Evolutionary conservation across 2,329 filamentous ascomycete species (phyloP).

Genomic region (Neonectria neomacrospora): DNA sequence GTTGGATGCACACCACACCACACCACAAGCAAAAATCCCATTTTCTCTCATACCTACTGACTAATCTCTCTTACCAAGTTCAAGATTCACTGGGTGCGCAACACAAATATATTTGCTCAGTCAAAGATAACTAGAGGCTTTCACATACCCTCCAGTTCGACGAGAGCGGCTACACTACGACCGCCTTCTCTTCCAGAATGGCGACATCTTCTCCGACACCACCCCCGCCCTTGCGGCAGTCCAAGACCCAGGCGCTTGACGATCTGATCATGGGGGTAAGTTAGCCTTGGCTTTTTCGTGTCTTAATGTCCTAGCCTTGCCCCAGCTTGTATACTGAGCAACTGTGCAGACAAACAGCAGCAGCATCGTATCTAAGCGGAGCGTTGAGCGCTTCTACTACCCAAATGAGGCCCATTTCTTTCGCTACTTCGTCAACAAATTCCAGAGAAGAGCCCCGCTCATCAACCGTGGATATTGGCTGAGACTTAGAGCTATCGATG

Average conservation of each 20-base stretch:
- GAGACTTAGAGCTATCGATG: slow-evolving; percentile 83
- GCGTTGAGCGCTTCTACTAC: slow-evolving; percentile 90
- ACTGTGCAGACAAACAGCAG: slow-evolving; percentile 80
- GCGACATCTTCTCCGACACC: slow-evolving; percentile 25
- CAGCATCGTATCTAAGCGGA: slow-evolving; percentile 91
- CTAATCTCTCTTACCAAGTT: not conserved
- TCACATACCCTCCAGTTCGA: not conserved
- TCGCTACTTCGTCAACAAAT: slow-evolving; percentile 86
- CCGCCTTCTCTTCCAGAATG: slow-evolving; percentile 23
- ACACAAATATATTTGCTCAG: not conserved
- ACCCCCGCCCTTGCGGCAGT: slow-evolving; percentile 20
- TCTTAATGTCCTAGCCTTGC: not conserved
- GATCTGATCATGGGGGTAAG: slow-evolving; percentile 67
- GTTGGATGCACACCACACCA: slow-evolving; percentile 16
- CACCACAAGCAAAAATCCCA: slow-evolving; percentile 8
- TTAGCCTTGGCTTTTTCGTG: slow-evolving; percentile 19
- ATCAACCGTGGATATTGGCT: slow-evolving; percentile 93
- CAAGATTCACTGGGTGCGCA: slow-evolving; percentile 1
- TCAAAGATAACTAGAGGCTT: not conserved
- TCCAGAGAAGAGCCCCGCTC: slow-evolving; percentile 83
- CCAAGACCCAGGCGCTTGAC: slow-evolving; percentile 53
- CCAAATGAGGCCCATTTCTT: slow-evolving; percentile 83
- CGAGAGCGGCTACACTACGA: too few species aligned
- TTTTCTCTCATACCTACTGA: slow-evolving; percentile 13
- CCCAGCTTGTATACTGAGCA: slow-evolving; percentile 21